A percentile compares a stretch with the other conserved stretches of the same genome.
phyloP scores from a whole-genome alignment of 805 yeast species.

The Kluyveromyces wickerhamii region DNA sequence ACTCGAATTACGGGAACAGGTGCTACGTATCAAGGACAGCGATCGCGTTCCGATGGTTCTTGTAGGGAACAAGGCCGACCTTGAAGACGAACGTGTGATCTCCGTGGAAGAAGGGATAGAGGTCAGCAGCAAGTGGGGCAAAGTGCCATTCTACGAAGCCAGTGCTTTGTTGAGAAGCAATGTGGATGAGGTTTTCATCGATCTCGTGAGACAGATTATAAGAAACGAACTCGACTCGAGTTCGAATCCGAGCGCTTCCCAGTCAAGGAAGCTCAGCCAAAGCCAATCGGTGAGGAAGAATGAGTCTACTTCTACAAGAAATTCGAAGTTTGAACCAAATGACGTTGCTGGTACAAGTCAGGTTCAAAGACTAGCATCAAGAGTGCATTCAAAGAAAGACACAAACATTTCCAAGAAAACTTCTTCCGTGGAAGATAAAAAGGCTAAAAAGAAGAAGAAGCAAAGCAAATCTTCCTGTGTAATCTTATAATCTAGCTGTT shows the following conservation, averaged over 20 bases:
- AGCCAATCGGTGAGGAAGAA: background rate
- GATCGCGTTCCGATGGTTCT: constrained; percentile 77
- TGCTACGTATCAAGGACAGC: constrained; percentile 71
- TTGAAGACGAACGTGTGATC: constrained; percentile 64
- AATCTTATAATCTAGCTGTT: too few species aligned
- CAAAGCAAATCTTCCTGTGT: constrained; percentile 18
- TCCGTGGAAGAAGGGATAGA: constrained; percentile 75
- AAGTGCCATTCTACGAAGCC: constrained; percentile 86
- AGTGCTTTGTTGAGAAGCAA: constrained; percentile 87
- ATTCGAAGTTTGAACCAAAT: constrained; percentile 3
- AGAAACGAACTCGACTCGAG: constrained; percentile 27
- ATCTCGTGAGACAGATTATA: constrained; percentile 78
- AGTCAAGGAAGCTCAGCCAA: constrained; percentile 6
- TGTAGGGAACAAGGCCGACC: constrained; percentile 87
- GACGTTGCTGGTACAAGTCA: constrained; percentile 5
- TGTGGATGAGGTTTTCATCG: constrained; percentile 85
- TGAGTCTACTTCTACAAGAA: background rate
- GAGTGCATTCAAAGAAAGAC: constrained; percentile 1
- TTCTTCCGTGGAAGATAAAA: constrained; percentile 2
- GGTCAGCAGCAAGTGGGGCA: constrained; percentile 80
- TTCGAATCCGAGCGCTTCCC: constrained; percentile 2
- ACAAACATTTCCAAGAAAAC: constrained; percentile 1
- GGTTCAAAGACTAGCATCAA: background rate
- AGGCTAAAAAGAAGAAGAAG: constrained; percentile 9
- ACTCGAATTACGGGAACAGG: constrained; percentile 73